phyloP scores from a whole-genome alignment of 805 yeast species.

The Maudiozyma saulgeensis region DNA sequence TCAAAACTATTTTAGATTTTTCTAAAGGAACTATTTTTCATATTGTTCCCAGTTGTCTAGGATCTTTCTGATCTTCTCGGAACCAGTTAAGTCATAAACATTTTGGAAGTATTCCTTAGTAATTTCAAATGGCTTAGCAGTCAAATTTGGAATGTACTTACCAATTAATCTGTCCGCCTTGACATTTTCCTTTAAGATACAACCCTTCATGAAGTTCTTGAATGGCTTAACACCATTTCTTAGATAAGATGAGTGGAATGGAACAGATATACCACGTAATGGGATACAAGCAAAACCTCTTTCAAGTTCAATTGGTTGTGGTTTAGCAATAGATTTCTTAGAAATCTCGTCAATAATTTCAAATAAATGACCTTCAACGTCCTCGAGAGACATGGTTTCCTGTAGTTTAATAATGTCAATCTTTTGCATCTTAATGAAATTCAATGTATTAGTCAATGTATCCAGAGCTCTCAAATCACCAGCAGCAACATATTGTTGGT shows the following conservation, averaged over 20 bases:
- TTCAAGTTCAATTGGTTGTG: constrained; percentile 93
- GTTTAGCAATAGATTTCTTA: constrained; percentile 71
- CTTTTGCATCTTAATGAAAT: constrained; percentile 88
- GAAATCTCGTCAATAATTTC: constrained; percentile 85
- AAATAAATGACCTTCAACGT: constrained; percentile 77
- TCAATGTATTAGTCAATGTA: constrained; percentile 84
- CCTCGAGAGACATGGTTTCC: constrained; percentile 71
- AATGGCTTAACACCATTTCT: constrained; percentile 98
- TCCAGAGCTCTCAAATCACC: constrained; percentile 97
- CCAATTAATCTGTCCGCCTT: constrained; percentile 89
- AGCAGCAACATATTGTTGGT: constrained; percentile 96
- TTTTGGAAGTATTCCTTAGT: constrained; percentile 96
- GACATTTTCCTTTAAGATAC: constrained; percentile 88
- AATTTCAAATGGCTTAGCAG: constrained; percentile 93
- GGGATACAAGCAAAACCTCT: constrained; percentile 99
- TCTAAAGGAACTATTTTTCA: constrained; percentile 26
- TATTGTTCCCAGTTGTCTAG: constrained; percentile 93
- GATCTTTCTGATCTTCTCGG: constrained; percentile 82
- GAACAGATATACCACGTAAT: constrained; percentile 97
- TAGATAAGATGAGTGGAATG: constrained; percentile 98
- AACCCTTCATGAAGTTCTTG: constrained; percentile 94
- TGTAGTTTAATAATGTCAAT: constrained; percentile 84
- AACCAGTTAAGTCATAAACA: constrained; percentile 83
- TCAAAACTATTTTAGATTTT: no score
- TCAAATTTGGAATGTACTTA: constrained; percentile 96